Base-by-base conservation (phyloP, 768 basidiomycete genomes). In the Mrakia frigida region DNA sequence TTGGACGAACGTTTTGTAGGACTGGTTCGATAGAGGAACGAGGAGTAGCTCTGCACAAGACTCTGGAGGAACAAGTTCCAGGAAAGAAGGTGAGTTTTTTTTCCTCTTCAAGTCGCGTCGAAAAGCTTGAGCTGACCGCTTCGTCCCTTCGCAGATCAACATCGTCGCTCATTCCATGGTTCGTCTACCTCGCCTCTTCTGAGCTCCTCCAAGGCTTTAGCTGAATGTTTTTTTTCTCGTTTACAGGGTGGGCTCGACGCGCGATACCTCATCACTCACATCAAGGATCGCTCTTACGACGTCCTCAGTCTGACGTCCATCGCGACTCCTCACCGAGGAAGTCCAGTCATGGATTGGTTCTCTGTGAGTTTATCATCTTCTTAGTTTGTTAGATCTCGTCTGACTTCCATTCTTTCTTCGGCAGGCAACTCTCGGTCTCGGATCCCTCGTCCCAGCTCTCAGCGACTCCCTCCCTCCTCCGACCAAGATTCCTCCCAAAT, bases 301-400 rank as follows among this genome's bases (percentile, higher is more conserved):
- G 91, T 97, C 41, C 87, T 92, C 69, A 93, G 91, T 33, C 87
- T 98, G 75, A 98, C 96, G 3, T 98, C 95, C 14, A 93, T 99
- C 79, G 89, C 90, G 35, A 98, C 97, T 0, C 97, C 97, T 23
- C 97, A 99, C 82, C 88, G 93, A 25, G 77, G 97, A 46, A 93
- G 92, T 80, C 94, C 96, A 0, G 98, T 99, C 84, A 99, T 99
- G 97, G 93, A 97, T 82, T 99, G 97, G 97, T 98, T 96, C 85
- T 87, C 89, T 69, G 92, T 92, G 81, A 81, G 91, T 87, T 6
- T 25, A 16, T 37, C 50, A 33, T 67, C n/a, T 39, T 50, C 60
- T 50, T 60, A 37, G 0, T 74, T 68, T 76, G 67, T 63, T 52
- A 23, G 46, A 21, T 18, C 1, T 21, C 18, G 5, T 2, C 61